phyloP scores from a whole-genome alignment of 257 asterid genomes.

The Solanum bukasovii region DNA sequence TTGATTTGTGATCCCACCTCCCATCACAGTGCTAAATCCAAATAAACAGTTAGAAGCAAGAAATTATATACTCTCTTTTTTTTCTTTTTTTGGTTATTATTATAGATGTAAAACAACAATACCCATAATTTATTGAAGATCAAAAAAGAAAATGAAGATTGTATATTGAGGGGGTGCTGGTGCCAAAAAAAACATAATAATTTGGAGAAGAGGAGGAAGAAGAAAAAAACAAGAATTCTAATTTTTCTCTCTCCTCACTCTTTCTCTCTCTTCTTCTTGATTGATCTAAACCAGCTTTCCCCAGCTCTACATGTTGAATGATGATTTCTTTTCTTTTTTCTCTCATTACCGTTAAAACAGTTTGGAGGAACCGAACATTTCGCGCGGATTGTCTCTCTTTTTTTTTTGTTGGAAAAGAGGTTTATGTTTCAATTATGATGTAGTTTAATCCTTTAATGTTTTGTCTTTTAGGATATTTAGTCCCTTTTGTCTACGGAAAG shows the following conservation, averaged over 20 bases:
- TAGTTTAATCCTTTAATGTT: neutral
- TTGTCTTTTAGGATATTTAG: neutral
- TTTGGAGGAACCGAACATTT: slow-evolving; percentile 16
- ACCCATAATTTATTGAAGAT: slow-evolving; percentile 21
- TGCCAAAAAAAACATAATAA: slow-evolving; percentile 13
- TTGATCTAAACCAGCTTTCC: slow-evolving; percentile 14
- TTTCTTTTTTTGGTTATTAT: neutral
- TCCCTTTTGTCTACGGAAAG: neutral
- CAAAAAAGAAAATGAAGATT: neutral
- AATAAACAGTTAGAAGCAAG: neutral
- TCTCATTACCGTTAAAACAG: slow-evolving; percentile 18
- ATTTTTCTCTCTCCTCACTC: slow-evolving; percentile 5
- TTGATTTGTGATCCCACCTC: slow-evolving; percentile 39
- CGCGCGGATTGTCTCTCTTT: neutral
- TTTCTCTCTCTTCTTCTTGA: neutral
- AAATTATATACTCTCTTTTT: neutral
- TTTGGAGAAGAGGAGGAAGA: slow-evolving; percentile 8
- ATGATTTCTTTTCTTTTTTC: neutral
- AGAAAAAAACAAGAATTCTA: slow-evolving; percentile 16
- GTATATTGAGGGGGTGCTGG: slow-evolving; percentile 20
- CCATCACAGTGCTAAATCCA: neutral
- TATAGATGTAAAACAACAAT: slow-evolving; percentile 13
- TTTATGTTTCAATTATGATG: neutral
- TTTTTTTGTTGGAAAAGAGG: neutral
- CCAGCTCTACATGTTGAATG: slow-evolving; percentile 25